Base-by-base conservation (phyloP, 768 basidiomycete species). In the Trametes cingulata region DNA sequence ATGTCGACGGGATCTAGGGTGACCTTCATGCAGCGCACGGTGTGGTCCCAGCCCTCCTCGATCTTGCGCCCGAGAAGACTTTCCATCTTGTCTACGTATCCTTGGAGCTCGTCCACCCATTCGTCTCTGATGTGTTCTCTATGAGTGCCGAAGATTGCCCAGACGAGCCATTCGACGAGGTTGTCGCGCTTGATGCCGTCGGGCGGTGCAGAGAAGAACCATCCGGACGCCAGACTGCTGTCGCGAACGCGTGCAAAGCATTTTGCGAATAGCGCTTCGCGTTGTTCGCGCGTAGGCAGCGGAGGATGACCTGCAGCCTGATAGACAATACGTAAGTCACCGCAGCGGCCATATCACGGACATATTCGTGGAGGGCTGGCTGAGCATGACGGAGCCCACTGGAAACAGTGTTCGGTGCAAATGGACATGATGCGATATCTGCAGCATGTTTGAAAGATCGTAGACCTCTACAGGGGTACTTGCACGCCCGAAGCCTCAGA, bases 151-250 rank as follows among this genome's bases (percentile, higher is more conserved):
- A 86, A 88, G 22, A 88, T 60, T 0, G 84, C 82, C 85, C 85
- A 88, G 6, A 84, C 74, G n/a, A 88, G 68, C 86, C 86, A 88
- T 46, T 86, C 83, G 6, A 75, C 47, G 40, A 81, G 70, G 60
- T 88, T 85, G 17, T 80, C 76, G 19, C 77, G 77, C 50, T 73
- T 76, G 52, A 82, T 66, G 9, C 47, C 64, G 42, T 46, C 22
- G 7, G 65, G 46, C 25, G 71, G 52, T 1, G 71, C 48, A 5
- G 72, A 73, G 7, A 77, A 68, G 69, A 88, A 87, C 85, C 86
- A 89, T 25, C 81, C 82, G 2, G 75, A 74, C 0, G 77, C 74
- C 40, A 75, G 73, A 9, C 47, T 19, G 40, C 39, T 60, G 37
- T 66, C 61, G 12, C 58, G 62, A 66, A 62, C 15, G 66, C 67